These are phyloP conservation scores for Ceratocystis colombiana DNA, from an alignment of 2,329 filamentous ascomycete species.

Conservation along the genomic window DNA sequence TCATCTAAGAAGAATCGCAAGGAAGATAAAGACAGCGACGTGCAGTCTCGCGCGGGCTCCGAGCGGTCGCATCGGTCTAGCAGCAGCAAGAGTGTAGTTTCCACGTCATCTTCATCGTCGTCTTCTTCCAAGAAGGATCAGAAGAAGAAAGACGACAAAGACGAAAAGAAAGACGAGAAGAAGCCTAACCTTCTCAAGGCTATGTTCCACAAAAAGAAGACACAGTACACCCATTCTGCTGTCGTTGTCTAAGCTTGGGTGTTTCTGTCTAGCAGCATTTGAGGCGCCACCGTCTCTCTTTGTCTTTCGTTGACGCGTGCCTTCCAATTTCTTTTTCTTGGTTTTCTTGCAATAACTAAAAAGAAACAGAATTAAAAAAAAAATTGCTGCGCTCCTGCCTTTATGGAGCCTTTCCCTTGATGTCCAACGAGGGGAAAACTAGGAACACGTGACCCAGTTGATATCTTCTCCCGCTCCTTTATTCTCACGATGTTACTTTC, in stretches of 20 bases:
- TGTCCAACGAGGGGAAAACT: no score
- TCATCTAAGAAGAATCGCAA: slow-evolving; percentile 30
- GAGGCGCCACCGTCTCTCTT: neutral
- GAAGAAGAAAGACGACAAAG: slow-evolving; percentile 30
- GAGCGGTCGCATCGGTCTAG: slow-evolving; percentile 12
- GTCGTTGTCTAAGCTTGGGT: slow-evolving; percentile 11
- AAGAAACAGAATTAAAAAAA: neutral
- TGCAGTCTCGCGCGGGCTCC: neutral
- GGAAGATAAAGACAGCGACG: slow-evolving; percentile 34
- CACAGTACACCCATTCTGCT: slow-evolving; percentile 16
- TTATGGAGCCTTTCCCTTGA: no score
- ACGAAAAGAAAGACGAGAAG: slow-evolving; percentile 36
- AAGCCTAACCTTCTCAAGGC: slow-evolving; percentile 47
- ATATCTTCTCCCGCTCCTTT: neutral
- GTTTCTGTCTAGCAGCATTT: neutral
- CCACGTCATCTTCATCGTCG: slow-evolving; percentile 10
- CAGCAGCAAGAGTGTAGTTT: slow-evolving; percentile 27
- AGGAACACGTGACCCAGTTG: no score
- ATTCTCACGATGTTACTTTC: neutral
- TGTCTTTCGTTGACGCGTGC: neutral
- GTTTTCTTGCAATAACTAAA: slow-evolving; percentile 3
- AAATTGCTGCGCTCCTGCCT: neutral
- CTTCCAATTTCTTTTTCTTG: neutral
- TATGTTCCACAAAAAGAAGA: slow-evolving; percentile 49
- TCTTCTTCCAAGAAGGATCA: slow-evolving; percentile 10